Evolutionary conservation across 306 rosid species (phyloP), one percentile per base, ranked within the genome.

Genomic region (Dalbergia cochinchinensis): DNA sequence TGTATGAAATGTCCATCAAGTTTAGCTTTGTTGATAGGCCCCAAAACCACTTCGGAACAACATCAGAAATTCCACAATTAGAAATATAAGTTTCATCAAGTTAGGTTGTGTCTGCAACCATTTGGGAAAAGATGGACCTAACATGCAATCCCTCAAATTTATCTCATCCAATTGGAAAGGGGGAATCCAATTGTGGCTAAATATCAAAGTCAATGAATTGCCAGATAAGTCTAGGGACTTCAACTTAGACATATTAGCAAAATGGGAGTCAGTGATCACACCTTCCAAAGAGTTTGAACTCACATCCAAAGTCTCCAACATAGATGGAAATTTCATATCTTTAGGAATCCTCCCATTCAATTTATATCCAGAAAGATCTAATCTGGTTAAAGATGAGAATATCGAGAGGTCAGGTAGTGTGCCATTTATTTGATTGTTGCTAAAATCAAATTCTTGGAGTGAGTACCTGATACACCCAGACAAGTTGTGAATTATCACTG

Each of bases 121-220:
- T 48, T 69, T 61, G 3, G 71, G 77, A 60, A 79, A 61, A 5
- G 5, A 0, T 2, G 71, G 77, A 79, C 83, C 77, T 9, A 79
- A 8, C 31, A 31, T 34, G 41, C 71, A 60, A 16, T 48, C 62
- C 2, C 31, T 1, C 44, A 79, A 0, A 2, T 0, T 0, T 19
- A 79, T 33, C 3, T 0, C 3, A 0, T 57, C 9, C 50, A 70
- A 35, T 14, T 79, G 77, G 18, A 79, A 79, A 4, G 64, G 9
- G 4, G 77, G 64, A 13, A 47, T 51, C 83, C 83, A 79, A 8
- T 50, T 44, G 0, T 12, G 16, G 42, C 41, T 59, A 59, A 79
- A 44, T 16, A 6, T 8, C 31, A 69, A 34, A 16, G 50, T 4
- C 31, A 79, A 69, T 33, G 77, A 59, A 31, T 59, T 79, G 18